Evolutionary conservation across 2,329 filamentous ascomycete genomes (phyloP).

Genomic region (Ploettnerulaceae sp.): DNA sequence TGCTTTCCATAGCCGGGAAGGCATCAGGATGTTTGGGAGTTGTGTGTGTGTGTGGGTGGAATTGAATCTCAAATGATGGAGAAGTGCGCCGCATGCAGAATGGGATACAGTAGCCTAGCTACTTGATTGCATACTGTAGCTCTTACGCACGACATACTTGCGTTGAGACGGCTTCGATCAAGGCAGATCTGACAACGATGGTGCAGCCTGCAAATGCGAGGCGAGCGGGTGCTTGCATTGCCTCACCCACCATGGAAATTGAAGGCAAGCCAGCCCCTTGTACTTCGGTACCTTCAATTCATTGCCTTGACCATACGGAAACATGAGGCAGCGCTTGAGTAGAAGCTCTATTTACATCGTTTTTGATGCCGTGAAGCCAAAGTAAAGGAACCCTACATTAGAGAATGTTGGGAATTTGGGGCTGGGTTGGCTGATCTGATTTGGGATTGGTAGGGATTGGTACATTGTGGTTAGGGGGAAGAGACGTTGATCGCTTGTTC

Average conservation of each 20-base stretch:
- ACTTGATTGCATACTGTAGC: constrained; percentile 19
- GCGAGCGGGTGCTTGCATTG: constrained; percentile 26
- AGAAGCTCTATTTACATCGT: too few species aligned
- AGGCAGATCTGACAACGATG: constrained; percentile 29
- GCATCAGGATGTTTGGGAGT: neutral
- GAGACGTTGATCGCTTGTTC: neutral
- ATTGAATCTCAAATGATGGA: constrained; percentile 8
- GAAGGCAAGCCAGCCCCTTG: constrained; percentile 4
- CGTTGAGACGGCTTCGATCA: constrained; percentile 23
- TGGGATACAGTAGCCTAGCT: constrained; percentile 12
- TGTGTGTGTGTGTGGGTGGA: constrained; percentile 14
- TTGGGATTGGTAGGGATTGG: neutral
- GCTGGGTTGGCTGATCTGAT: neutral
- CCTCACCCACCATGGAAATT: constrained; percentile 13
- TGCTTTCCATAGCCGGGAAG: constrained; percentile 4
- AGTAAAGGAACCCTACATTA: too few species aligned
- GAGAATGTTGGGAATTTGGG: constrained; percentile 7
- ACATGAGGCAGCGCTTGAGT: constrained; percentile 5
- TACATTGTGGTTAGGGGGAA: neutral
- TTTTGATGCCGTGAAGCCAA: constrained; percentile 9
- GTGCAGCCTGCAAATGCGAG: constrained; percentile 28
- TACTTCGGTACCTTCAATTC: constrained; percentile 4
- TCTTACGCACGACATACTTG: constrained; percentile 28
- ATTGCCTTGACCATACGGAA: too few species aligned
- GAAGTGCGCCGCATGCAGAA: constrained; percentile 20